Evolutionary conservation across 352 stramenopile species (phyloP).

Genomic region (Phytophthora constricta): DNA sequence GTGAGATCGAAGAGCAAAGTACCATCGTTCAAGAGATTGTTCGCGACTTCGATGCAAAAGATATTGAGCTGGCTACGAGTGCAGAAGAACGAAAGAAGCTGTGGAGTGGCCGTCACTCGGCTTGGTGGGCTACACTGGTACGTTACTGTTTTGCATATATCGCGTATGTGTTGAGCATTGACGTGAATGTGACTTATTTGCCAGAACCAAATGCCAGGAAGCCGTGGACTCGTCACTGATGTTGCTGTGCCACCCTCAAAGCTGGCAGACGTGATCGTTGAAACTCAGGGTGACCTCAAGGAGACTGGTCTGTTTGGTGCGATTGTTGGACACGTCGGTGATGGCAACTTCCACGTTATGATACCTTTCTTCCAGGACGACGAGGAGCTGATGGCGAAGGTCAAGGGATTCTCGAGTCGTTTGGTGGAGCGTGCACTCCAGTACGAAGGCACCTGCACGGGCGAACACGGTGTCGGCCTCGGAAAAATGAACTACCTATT

Average conservation of each 20-base stretch:
- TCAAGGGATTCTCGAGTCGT: constrained; percentile 87
- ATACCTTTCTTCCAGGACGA: constrained; percentile 91
- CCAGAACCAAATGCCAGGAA: constrained; percentile 80
- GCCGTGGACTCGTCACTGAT: constrained; percentile 91
- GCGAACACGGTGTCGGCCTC: constrained; percentile 95
- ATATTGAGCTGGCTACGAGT: constrained; percentile 75
- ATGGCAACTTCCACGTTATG: constrained; percentile 98
- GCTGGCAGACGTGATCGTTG: constrained; percentile 92
- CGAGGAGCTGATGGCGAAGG: constrained; percentile 76
- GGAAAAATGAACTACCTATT: constrained; percentile 94
- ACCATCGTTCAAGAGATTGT: constrained; percentile 84
- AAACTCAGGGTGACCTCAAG: constrained; percentile 91
- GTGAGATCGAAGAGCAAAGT: constrained; percentile 88
- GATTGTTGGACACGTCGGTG: constrained; percentile 92
- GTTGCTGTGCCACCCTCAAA: constrained; percentile 95
- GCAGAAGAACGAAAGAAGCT: constrained; percentile 79
- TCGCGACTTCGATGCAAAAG: constrained; percentile 74
- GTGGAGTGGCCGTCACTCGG: constrained; percentile 78
- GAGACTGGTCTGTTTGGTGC: constrained; percentile 87
- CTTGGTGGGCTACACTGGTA: constrained; percentile 85
- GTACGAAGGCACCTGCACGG: constrained; percentile 96
- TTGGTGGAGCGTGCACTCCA: constrained; percentile 73
- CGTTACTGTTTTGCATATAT: constrained; percentile 10
- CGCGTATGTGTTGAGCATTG: not conserved
- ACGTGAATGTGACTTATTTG: not conserved